Evolutionary conservation across 2,329 filamentous ascomycete species (phyloP), one percentile per base, ranked within the genome.

Genomic region (Diaporthe sp.): DNA sequence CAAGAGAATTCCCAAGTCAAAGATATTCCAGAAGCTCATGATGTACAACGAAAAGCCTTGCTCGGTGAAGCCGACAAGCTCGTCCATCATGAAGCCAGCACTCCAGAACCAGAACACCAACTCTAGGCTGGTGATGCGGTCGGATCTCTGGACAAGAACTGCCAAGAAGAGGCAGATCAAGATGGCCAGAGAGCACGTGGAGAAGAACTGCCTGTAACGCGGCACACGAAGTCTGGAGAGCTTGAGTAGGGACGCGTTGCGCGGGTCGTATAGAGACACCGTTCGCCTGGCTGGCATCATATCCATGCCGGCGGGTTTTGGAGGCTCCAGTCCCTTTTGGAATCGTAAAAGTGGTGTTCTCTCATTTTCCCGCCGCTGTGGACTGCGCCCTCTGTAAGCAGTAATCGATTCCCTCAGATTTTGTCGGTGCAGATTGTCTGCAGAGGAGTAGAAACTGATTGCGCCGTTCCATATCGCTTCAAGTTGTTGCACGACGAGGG

Each of bases 61-160:
- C 83, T 98, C 96, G 78, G 96, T 98, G 87, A 98, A 98, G 15
- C 96, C 96, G 25, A 98, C 95, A 30, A 98, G 90, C 84, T 98
- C 96, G 80, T 98, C 96, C 42, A 98, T 90, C 95, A 98, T 97
- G 83, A 97, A 98, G 0, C 96, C 96, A 35, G 95, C 95, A 81
- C 95, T 97, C 96, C 96, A 98, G 83, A 98, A 95, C 96, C 96
- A 98, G 84, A 98, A 98, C 17, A 98, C 83, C 22, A 98, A 87
- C 82, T 98, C 96, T 13, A 98, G 86, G 0, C 90, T 90, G 1
- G 95, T 97, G 79, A 98, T 98, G 70, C 92, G 89, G 71, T 92
- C 89, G 3, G 95, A 96, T 75, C 94, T 90, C 80, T 94, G 87
- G 15, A 90, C 86, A 4, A 98, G 88, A 13, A 98, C 95, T 13